A percentile compares a stretch with the other conserved stretches of the same genome.
Conservation (phyloP, 208 protist species). For the Trypanosoma congolense region DNA sequence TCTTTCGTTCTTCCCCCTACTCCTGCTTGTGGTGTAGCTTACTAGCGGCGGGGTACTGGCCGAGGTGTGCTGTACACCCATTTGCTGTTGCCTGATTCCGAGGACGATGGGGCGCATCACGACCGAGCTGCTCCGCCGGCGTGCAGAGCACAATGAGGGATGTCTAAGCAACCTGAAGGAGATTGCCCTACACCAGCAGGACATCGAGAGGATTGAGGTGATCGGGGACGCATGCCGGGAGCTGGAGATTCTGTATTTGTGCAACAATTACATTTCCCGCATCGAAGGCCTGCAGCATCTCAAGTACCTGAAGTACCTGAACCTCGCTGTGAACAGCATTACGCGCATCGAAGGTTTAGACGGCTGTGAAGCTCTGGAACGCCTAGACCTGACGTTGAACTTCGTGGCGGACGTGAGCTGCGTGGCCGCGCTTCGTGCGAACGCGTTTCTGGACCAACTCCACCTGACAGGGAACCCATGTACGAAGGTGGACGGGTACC, state of each 20-base stretch:
- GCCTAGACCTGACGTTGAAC: conserved; percentile 97
- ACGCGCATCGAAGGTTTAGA: conserved; percentile 90
- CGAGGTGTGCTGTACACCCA: no score
- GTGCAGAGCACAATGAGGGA: conserved; percentile 97
- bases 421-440: conserved; percentile 71
- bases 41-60: no score
- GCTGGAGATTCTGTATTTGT: conserved; percentile 94
- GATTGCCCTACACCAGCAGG: conserved; percentile 95
- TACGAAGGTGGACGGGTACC: conserved; percentile 84
- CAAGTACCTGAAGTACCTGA: conserved; percentile 96
- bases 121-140: conserved; percentile 88
- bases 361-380: conserved; percentile 91
- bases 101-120: conserved; percentile 82
- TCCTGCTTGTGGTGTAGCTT: no score
- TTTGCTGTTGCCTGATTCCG: no score
- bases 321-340: conserved; percentile 97
- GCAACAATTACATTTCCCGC: conserved; percentile 94
- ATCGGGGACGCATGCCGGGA: conserved; percentile 80
- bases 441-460: conserved; percentile 82
- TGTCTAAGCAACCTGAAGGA: conserved; percentile 92
- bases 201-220: conserved; percentile 92
- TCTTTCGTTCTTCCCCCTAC: conserved; percentile 13
- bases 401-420: conserved; percentile 90
- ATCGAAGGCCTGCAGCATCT: conserved; percentile 94
- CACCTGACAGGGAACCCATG: conserved; percentile 95